Base-by-base conservation (phyloP, 2,329 filamentous ascomycete species). In the Nakataea oryzae region DNA sequence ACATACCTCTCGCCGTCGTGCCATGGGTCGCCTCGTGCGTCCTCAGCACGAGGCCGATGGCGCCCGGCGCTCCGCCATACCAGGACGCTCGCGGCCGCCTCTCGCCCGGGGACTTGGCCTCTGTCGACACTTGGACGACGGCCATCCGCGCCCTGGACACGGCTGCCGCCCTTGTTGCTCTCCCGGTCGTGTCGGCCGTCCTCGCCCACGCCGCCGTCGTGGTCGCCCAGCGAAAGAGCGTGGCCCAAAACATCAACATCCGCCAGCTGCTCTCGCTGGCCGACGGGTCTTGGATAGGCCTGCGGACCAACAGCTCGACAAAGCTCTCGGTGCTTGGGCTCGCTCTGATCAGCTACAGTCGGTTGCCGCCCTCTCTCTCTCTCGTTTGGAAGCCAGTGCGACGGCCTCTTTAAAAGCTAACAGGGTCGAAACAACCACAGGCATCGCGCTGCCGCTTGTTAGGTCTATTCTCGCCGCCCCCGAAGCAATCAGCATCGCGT, bases 151-250 rank as follows among this genome's bases (percentile, higher is more conserved):
- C 56, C 13, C 54, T 62, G 17, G 61, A 56, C 59, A 59, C 54
- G 34, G 54, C 59, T 50, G 63, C 64, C 26, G 62, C 65, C 30
- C 54, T 62, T 14, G 64, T 65, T 57, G 58, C 62, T 32, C 24
- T 65, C 54, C 65, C 65, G 57, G 41, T 63, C 61, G 56, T 65
- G 27, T 61, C 61, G 34, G 54, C 58, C 32, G 54, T 63, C 21
- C 57, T 63, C 4, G 61, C 63, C 24, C 32, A 62, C 29, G 63
- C 63, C 34, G 63, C 63, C 12, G 63, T 61, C 9, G 61, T 54
- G 7, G 56, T 56, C 30, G 41, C 63, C 9, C 63, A 62, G 17
- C 58, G 61, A 13, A 58, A 55, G 21, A 61, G 55, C 32, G 34
- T 34, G 2, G 28, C 26, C 32, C 50, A 62, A 26, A 61, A 24